Evolutionary conservation across 495 filamentous ascomycete genomes (phyloP).

Genomic region (Penicillium antarcticum): DNA sequence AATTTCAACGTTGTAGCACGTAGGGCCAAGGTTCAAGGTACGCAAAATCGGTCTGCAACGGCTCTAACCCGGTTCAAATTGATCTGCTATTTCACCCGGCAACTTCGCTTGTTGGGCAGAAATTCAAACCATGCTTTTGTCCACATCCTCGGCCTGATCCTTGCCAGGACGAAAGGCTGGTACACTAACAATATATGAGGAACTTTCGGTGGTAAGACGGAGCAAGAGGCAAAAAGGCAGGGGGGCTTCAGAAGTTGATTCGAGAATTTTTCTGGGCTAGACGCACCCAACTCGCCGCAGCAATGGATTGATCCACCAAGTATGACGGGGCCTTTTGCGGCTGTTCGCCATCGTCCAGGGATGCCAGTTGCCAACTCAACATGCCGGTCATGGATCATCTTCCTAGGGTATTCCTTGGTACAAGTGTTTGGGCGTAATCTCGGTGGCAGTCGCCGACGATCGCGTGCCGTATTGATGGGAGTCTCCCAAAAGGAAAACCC

Average conservation of each 20-base stretch:
- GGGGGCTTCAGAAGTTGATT: conserved; percentile 30
- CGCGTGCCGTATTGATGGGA: conserved; percentile 17
- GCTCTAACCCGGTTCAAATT: conserved; percentile 1
- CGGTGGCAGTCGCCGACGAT: conserved; percentile 26
- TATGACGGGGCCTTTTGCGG: conserved; percentile 22
- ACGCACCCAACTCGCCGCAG: conserved; percentile 19
- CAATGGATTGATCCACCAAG: conserved; percentile 20
- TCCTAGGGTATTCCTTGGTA: conserved; percentile 8
- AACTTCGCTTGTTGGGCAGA: conserved; percentile 29
- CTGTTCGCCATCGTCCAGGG: conserved; percentile 21
- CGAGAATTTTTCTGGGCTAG: conserved; percentile 16
- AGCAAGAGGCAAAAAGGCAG: conserved; percentile 23
- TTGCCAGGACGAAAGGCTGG: conserved; percentile 26
- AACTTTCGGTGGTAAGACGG: conserved; percentile 29
- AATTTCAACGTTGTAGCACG: conserved; percentile 42
- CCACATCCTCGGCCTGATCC: conserved; percentile 24
- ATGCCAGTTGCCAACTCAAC: conserved; percentile 39
- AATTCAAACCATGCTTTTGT: conserved; percentile 14
- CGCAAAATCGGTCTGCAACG: conserved; percentile 6
- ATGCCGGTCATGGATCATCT: conserved; percentile 29
- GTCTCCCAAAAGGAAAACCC: not conserved
- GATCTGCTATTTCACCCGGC: conserved; percentile 4
- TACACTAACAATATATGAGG: conserved; percentile 19
- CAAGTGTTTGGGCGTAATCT: conserved; percentile 10
- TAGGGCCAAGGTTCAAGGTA: conserved; percentile 4